These are phyloP conservation scores for Cladophialophora yegresii DNA, from an alignment of 2,329 filamentous ascomycete genomes.

Conservation along the genomic window DNA sequence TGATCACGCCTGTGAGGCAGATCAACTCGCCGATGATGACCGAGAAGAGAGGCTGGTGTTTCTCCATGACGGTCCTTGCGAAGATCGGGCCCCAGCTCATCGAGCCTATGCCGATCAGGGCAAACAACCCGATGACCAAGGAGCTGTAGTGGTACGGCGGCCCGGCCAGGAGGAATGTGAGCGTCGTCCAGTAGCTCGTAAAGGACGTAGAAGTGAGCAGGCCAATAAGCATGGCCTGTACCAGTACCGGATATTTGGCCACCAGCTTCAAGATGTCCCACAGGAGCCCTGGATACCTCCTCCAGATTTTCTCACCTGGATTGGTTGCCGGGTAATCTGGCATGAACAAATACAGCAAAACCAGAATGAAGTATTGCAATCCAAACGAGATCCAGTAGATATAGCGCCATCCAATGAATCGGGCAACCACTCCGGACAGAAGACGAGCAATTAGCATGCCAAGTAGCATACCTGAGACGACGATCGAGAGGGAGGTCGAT, in stretches of 20 bases:
- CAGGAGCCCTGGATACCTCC: slow-evolving; percentile 53
- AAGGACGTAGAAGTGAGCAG: slow-evolving; percentile 65
- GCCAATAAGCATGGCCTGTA: slow-evolving; percentile 68
- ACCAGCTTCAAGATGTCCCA: slow-evolving; percentile 66
- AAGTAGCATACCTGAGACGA: slow-evolving; percentile 73
- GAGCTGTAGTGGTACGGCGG: slow-evolving; percentile 69
- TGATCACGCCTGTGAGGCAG: slow-evolving; percentile 53
- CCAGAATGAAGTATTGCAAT: slow-evolving; percentile 67
- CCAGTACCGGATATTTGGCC: slow-evolving; percentile 65
- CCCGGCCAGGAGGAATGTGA: slow-evolving; percentile 77
- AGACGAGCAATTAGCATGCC: slow-evolving; percentile 76
- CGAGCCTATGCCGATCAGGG: slow-evolving; percentile 70
- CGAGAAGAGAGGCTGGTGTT: slow-evolving; percentile 63
- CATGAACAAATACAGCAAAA: slow-evolving; percentile 70
- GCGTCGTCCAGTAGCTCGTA: slow-evolving; percentile 70
- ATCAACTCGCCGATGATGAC: slow-evolving; percentile 64
- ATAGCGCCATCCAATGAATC: slow-evolving; percentile 72
- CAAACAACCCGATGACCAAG: slow-evolving; percentile 73
- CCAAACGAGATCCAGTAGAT: slow-evolving; percentile 78
- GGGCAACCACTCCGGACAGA: slow-evolving; percentile 71
- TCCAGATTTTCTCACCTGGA: slow-evolving; percentile 50
- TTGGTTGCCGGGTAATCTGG: slow-evolving; percentile 79
- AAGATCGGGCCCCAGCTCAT: slow-evolving; percentile 70
- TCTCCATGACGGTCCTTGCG: slow-evolving; percentile 69
- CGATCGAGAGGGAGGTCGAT: slow-evolving; percentile 69